Conservation (phyloP, 768 basidiomycete species). For the Rhizopogon rudus region DNA sequence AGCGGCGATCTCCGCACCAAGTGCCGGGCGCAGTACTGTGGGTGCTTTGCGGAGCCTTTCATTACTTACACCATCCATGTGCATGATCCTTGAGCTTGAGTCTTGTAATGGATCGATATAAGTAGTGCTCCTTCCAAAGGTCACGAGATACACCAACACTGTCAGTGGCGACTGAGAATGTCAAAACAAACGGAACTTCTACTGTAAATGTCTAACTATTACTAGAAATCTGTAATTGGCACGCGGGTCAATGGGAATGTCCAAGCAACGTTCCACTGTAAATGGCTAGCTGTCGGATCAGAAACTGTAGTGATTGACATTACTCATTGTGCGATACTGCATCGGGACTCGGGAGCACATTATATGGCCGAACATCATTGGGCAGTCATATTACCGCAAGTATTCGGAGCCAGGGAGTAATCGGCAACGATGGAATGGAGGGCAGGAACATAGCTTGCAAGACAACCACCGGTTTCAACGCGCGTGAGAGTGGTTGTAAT, state of each 20-base stretch:
- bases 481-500: neutral
- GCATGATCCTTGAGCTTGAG: too few species aligned
- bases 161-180: neutral
- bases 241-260: too few species aligned
- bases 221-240: too few species aligned
- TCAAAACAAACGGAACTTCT: neutral
- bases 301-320: too few species aligned
- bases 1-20: neutral
- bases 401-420: neutral
- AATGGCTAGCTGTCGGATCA: too few species aligned
- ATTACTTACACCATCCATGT: neutral
- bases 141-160: neutral
- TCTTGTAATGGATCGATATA: neutral
- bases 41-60: neutral
- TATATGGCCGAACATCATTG: neutral
- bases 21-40: neutral
- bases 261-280: too few species aligned
- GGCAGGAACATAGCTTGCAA: neutral
- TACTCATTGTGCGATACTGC: neutral
- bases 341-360: neutral
- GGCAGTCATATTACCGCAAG: neutral
- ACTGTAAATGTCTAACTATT: neutral
- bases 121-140: neutral
- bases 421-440: neutral
- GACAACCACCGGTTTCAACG: neutral